Base-by-base conservation (phyloP, 805 yeast genomes). In the Cyberlindnera misumaiensis region DNA sequence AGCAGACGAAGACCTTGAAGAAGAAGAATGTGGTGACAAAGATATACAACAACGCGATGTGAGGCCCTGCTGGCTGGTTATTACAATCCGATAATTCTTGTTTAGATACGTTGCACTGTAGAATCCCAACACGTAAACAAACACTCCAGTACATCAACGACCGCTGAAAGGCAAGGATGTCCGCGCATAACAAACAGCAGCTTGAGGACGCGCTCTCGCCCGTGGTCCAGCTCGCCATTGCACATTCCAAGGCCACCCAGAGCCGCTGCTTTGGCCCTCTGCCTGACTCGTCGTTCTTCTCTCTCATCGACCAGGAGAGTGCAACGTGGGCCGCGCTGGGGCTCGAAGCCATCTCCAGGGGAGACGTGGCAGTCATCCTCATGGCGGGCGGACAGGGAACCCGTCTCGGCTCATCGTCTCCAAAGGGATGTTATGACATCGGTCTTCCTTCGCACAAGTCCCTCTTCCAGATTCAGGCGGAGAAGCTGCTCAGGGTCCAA, bases 361-460 rank as follows among this genome's bases (percentile, higher is more conserved):
- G 81, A 46, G 75, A 83, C 53, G 97, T 90, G 17, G 98, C 87
- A 26, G 90, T 93, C 5, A 69, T 93, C 31, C 68, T 93, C 37
- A 82, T 93, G 84, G 97, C 99, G 11, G 99, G 99, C 40, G 99
- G 99, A 35, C 98, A 93, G 62, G 99, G 99, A 25, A 84, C 97
- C 7, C 72, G 99, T 45, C 68, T 93, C 39, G 98, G 98, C 1
- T 87, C 96, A 1, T 65, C 78, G 4, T 76, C 67, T 18, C 99
- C 99, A 28, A 93, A 93, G 62, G 99, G 99, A 1, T 90, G 97
- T 62, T 93, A 77, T 57, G 76, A 90, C 58, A 80, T 93, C 44
- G 82, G 82, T 0, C 72, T 93, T 35, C 96, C 96, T 1, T 84
- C 95, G 3, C 70, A 72, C 26, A 86, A 86, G 58, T 76, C 95